Base-by-base conservation (phyloP, 345 rosid species). In the Luvunga scandens region DNA sequence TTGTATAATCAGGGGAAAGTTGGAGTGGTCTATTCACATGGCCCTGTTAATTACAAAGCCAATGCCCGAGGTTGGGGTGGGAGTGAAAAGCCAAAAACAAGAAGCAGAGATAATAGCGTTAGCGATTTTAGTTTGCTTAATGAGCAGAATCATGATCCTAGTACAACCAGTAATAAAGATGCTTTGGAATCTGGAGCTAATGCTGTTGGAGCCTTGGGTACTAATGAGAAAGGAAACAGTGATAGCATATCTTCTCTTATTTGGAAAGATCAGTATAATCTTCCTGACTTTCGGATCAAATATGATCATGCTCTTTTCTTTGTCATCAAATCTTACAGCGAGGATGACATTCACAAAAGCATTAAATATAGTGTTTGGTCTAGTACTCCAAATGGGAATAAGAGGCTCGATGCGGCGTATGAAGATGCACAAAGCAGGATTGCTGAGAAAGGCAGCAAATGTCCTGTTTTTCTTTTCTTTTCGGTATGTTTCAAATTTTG, bases 351-450 rank as follows among this genome's bases (percentile, higher is more conserved):
- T 59, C 93, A 88, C 75, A 90, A 90, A 79, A 86, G 93, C 80
- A 86, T 90, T 77, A 90, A 90, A 68, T 90, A 90, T 85, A 90
- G 85, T 82, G 93, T 90, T 27, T 90, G 93, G 93, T 85, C 93
- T 30, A 90, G 91, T 79, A 90, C 93, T 59, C 85, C 87, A 34
- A 90, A 86, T 72, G 93, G 93, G 71, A 90, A 90, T 78, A 90
- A 82, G 84, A 88, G 86, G 81, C 77, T 90, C 42, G 87, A 87
- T 84, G 80, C 5, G 81, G 91, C 93, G 31, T 90, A 83, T 76
- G 86, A 82, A 77, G 86, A 86, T 25, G 87, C 90, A 33, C 86
- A 86, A 31, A 70, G 78, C 76, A 86, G 75, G 68, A 79, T 81
- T 25, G 80, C 80, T 68, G 86, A 80, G 77, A 79, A 83, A 69